These are phyloP conservation scores for Piper longum DNA, from an alignment of 164 flowering plant genomes.

Conservation along the genomic window DNA sequence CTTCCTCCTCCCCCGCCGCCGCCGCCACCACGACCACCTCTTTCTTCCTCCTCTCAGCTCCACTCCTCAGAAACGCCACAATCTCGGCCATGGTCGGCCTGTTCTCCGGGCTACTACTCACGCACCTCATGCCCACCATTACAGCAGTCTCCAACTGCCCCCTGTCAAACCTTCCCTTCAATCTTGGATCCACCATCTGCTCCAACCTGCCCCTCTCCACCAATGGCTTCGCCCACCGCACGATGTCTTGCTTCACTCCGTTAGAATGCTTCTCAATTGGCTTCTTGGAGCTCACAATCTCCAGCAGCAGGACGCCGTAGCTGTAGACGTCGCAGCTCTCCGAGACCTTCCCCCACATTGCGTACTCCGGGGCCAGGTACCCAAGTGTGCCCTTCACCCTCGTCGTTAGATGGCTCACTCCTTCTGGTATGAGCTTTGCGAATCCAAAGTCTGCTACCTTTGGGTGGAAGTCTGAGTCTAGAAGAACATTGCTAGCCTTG, in stretches of 20 bases:
- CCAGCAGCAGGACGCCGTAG: constrained; percentile 55
- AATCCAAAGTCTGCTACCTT: constrained; percentile 78
- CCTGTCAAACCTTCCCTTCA: constrained; percentile 33
- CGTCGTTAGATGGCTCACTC: constrained; percentile 54
- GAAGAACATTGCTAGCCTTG: constrained; percentile 65
- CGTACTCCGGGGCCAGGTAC: constrained; percentile 68
- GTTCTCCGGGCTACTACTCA: constrained; percentile 32
- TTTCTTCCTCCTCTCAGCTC: constrained; percentile 19
- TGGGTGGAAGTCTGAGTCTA: constrained; percentile 46
- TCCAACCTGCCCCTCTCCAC: constrained; percentile 34
- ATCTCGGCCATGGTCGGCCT: constrained; percentile 56
- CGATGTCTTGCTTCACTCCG: constrained; percentile 48
- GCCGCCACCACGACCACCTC: constrained; percentile 2
- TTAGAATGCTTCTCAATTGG: constrained; percentile 54
- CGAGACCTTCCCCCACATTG: constrained; percentile 82
- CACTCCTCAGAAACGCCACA: constrained; percentile 34
- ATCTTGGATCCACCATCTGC: constrained; percentile 41
- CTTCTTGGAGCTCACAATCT: constrained; percentile 41
- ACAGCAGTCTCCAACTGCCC: constrained; percentile 20
- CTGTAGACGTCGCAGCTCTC: constrained; percentile 83
- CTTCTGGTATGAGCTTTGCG: constrained; percentile 59
- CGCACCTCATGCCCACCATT: constrained; percentile 33
- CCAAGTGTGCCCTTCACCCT: constrained; percentile 69
- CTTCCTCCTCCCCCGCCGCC: neutral
- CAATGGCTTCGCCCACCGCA: constrained; percentile 54